Base-by-base conservation (phyloP, 1,284 basidiomycete species). In the Ustilago curta region DNA sequence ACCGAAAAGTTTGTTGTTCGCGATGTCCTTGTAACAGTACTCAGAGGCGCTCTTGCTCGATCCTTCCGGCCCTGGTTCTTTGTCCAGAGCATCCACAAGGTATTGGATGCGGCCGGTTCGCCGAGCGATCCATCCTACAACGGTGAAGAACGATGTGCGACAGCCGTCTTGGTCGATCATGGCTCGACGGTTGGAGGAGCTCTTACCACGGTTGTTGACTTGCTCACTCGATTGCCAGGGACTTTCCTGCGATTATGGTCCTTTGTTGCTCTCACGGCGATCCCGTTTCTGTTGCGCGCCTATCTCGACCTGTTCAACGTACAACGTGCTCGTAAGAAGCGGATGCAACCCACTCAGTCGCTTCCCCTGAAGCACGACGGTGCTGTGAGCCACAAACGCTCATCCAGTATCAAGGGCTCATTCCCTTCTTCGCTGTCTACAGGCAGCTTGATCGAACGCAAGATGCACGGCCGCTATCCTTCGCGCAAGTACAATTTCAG, bases 241-340 rank as follows among this genome's bases (percentile, higher is more conserved):
- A 37, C 68, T 9, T 21, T 70, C 43, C 25, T 71, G 19, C 58
- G 57, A 9, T 16, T 48, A 0, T 76, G 73, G 73, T 54, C 68
- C 8, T 55, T 76, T 14, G 4, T 61, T 8, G 48, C 49, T 9
- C 39, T 76, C 43, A 59, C 49, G 21, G 61, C 58, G 4, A 6
- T 76, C 25, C 73, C 73, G 0, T 60, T 64, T 23, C 51, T 76
- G 21, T 43, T 68, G 25, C 63, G 68, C 6, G 56, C 65, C 6
- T 76, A 76, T 19, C 23, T 76, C 3, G 73, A 76, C 42, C 39
- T 76, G 3, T 76, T 76, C 59, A 71, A 71, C 45, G 71, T 74
- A 14, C 66, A 74, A 23, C 65, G 70, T 11, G 60, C 65, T 14
- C 53, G 59, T 19, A 68, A 53, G 58, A 40, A 40, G 27, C 56